These are phyloP conservation scores for Skeletonema potamos DNA, from an alignment of 108 stramenopile species.

Conservation along the genomic window DNA sequence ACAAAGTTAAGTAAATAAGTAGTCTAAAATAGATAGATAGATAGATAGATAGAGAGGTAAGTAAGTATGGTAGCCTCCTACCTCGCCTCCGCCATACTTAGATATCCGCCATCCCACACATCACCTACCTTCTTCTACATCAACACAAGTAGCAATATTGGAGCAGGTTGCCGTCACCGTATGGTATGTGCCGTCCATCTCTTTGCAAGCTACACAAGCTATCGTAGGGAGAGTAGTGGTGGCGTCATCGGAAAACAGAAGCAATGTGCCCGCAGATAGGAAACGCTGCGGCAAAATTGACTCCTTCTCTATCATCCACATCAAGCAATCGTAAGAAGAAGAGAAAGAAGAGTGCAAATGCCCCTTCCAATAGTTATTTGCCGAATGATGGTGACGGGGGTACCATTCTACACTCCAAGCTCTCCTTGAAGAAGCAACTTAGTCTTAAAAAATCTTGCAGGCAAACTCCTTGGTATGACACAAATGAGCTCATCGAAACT, in stretches of 20 bases:
- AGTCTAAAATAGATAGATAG: too few species aligned
- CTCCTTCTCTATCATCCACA: neutral
- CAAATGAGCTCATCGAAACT: constrained; percentile 20
- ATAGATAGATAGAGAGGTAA: too few species aligned
- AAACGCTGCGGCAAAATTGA: neutral
- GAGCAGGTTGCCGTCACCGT: too few species aligned
- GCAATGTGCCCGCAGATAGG: neutral
- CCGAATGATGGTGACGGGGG: neutral
- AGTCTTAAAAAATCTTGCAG: constrained; percentile 21
- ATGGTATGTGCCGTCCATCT: too few species aligned
- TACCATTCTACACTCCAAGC: constrained; percentile 9
- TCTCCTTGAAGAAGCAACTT: constrained; percentile 30
- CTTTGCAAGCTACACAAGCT: too few species aligned
- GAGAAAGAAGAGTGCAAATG: constrained; percentile 38
- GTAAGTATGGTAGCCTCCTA: too few species aligned
- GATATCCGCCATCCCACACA: too few species aligned
- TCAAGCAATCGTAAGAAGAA: constrained; percentile 30
- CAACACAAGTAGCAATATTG: too few species aligned
- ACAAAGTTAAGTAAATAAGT: too few species aligned
- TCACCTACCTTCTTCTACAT: too few species aligned
- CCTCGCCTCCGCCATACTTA: too few species aligned
- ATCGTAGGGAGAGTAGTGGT: too few species aligned
- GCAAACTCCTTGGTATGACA: constrained; percentile 48
- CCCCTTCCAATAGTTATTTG: constrained; percentile 72
- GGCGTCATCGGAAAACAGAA: neutral